Base-by-base conservation (phyloP, 2,329 filamentous ascomycete genomes). In the Aspergillus sp. region DNA sequence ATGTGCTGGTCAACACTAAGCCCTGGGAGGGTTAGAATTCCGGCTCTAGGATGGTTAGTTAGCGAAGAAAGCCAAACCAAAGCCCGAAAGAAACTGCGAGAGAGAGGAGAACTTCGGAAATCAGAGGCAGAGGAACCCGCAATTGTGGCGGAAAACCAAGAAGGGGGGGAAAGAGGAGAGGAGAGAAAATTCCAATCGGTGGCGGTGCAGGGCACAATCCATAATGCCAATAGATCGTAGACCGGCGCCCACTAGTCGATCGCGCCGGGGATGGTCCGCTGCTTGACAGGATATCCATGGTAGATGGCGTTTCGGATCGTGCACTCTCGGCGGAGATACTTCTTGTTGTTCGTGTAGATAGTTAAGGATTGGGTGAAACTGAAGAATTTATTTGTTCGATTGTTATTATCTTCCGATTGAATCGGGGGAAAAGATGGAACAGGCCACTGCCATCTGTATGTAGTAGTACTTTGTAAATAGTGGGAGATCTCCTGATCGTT, bases 171-270 rank as follows among this genome's bases (percentile, higher is more conserved):
- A 30, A 12, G 30, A 13, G 32, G 32, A 12, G 12, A 30, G 28
- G n/a, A 28, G n/a, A 28, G 23, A 28, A 25, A n/a, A n/a, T 19
- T 25, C 43, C 23, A 32, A 50, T 49, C 38, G n/a, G 61, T 63
- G 63, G 63, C 61, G 63, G 63, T 65, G 63, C 61, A 49, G 25
- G 12, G 23, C 25, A 10, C 10, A 17, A 19, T 8, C 32, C n/a
- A 30, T 13, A 36, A n/a, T 55, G n/a, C 59, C 60, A 59, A 61
- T 63, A 57, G 58, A 63, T 58, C 56, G 58, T 15, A 58, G 43
- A 36, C 53, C 32, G 48, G 52, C 58, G 50, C 51, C 55, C 38
- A 56, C 52, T 60, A 60, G 55, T 52, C 54, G 59, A 55, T 62
- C 57, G 48, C 23, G 25, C 28, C 23, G 47, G 47, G 47, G 43